These are phyloP conservation scores for Bipolaris zeicola DNA, from an alignment of 2,329 filamentous ascomycete species.

Conservation along the genomic window DNA sequence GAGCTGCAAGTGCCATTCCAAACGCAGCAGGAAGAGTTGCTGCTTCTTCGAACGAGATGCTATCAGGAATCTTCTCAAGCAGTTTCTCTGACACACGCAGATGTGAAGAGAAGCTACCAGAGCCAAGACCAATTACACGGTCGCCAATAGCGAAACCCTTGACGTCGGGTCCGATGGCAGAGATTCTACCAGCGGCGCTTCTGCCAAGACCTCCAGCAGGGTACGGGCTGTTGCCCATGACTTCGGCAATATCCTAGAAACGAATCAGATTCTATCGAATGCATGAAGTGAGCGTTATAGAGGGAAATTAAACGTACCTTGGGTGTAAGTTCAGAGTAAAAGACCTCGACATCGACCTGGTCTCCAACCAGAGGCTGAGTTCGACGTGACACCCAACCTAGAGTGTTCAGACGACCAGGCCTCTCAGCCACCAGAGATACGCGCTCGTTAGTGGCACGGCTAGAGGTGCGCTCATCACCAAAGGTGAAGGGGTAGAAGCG, in stretches of 20 bases:
- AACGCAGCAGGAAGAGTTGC: constrained; percentile 32
- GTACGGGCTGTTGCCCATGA: not conserved
- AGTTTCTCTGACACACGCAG: not conserved
- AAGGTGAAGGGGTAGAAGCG: constrained; percentile 24
- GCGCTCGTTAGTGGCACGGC: not conserved
- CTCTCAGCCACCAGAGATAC: not conserved
- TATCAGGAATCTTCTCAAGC: constrained; percentile 32
- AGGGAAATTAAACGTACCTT: not conserved
- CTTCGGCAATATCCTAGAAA: not conserved
- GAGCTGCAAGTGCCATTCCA: constrained; percentile 28
- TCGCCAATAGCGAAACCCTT: constrained; percentile 21
- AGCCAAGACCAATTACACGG: constrained; percentile 14
- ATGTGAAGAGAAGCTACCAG: constrained; percentile 4
- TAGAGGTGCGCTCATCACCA: not conserved
- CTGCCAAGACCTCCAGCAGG: not conserved
- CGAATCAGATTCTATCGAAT: not conserved
- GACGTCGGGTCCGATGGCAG: constrained; percentile 15
- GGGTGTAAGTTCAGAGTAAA: not conserved
- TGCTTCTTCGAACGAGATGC: constrained; percentile 32
- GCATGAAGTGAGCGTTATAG: too few species aligned
- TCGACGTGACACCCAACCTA: not conserved
- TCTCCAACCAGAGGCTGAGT: constrained; percentile 2
- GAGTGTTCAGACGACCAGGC: not conserved
- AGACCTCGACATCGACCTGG: constrained; percentile 26
- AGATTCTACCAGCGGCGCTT: constrained; percentile 27